A percentile compares a stretch with the other conserved stretches of the same genome.
Evolutionary conservation across 2,329 filamentous ascomycete species (phyloP).

Genomic region (Sarocladium strictum): DNA sequence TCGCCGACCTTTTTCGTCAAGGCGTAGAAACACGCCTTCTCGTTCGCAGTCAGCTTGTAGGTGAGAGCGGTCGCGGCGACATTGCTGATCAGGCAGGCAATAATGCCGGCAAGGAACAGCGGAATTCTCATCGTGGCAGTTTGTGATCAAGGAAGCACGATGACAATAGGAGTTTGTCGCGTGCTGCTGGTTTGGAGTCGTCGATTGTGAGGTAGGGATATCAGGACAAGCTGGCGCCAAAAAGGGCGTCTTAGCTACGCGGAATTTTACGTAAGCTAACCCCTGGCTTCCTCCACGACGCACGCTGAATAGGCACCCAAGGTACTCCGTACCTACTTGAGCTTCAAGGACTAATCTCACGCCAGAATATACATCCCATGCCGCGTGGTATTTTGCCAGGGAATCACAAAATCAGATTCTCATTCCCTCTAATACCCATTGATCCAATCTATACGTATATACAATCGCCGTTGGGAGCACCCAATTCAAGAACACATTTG

Average conservation of each 20-base stretch:
- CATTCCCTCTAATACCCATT: too few relatives aligned
- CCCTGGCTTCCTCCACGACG: neutral
- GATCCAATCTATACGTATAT: neutral
- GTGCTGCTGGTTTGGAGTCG: constrained; percentile 16
- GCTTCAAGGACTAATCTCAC: too few relatives aligned
- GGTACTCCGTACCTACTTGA: too few relatives aligned
- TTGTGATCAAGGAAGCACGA: constrained; percentile 15
- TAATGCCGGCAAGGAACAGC: constrained; percentile 56
- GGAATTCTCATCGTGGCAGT: constrained; percentile 57
- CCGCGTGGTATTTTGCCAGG: too few relatives aligned
- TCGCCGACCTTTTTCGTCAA: constrained; percentile 69
- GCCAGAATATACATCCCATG: too few relatives aligned
- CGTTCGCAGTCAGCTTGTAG: constrained; percentile 83
- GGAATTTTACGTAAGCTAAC: constrained; percentile 7
- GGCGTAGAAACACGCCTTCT: constrained; percentile 94
- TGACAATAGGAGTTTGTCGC: constrained; percentile 17
- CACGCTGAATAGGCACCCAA: too few relatives aligned
- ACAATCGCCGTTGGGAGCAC: neutral
- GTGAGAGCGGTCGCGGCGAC: constrained; percentile 87
- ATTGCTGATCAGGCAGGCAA: constrained; percentile 65
- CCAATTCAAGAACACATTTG: neutral
- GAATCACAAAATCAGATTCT: too few relatives aligned
- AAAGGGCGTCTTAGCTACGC: constrained; percentile 7
- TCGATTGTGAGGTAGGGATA: constrained; percentile 8
- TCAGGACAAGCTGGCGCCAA: constrained; percentile 12